Base-by-base conservation (phyloP, 2,329 filamentous ascomycete species). In the Aspergillus costaricaensis region DNA sequence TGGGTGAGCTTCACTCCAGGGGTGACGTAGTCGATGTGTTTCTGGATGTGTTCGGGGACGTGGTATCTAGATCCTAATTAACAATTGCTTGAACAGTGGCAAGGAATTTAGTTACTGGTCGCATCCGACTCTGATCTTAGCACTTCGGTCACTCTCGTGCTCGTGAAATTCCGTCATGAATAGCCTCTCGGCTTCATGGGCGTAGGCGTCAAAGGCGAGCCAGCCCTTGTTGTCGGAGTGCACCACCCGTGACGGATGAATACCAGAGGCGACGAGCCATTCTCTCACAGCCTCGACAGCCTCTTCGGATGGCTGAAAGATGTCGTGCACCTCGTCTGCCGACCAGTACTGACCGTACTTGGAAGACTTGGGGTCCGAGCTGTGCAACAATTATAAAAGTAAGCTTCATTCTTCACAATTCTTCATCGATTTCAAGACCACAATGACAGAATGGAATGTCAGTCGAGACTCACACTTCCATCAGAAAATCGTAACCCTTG, bases 11-110 rank as follows among this genome's bases (percentile, higher is more conserved):
- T 83, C 63, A 84, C 79, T 15, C 83, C 83, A 0, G 83, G 83
- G 1, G 81, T 85, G 44, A 86, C 79, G 69, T 85, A 85, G 71
- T 86, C 83, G 55, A 86, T 74, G 61, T 85, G 81, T 14, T 76
- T 65, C 47, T 75, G 75, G 19, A 85, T 66, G 51, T 80, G 68
- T 25, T 75, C 74, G 2, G 83, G 83, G 5, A 86, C 71, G 60
- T 83, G 81, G 68, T 85, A 84, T 65, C 70, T 72, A 9, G 14
- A 30, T 14, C 5, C 4, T 7, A 30, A 41, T 19, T 2, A 61
- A 25, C 21, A 1, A 23, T 10, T 17, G 15, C 17, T 3, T 8
- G 2, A 12, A 30, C 9, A 2, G 15, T 17, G 1, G 1, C 6
- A n/a, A 9, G 5, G 32, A 2, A 36, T 0, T 12, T 6, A 6